Conservation (phyloP, 352 stramenopile species). For the Peronospora tabacina region DNA sequence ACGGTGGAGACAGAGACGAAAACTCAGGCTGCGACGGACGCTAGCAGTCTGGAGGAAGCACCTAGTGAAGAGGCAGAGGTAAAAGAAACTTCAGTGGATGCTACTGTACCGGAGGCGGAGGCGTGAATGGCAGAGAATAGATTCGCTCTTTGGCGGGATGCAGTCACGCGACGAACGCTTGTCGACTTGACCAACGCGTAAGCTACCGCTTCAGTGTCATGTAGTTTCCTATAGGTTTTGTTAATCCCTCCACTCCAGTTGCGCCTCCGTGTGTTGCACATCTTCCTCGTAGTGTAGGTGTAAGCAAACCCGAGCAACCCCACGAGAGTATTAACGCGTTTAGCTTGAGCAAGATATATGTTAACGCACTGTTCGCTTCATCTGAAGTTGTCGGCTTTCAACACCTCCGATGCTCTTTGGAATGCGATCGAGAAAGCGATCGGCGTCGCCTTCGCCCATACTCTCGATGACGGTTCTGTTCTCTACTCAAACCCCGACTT, state of each 20-base stretch:
- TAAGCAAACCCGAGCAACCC: not conserved
- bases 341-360: not conserved
- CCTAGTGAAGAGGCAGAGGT: slow-evolving; percentile 27
- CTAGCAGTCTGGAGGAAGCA: slow-evolving; percentile 23
- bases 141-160: slow-evolving; percentile 31
- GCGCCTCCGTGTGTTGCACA: slow-evolving; percentile 3
- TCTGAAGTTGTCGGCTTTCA: slow-evolving; percentile 4
- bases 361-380: not conserved
- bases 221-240: slow-evolving; percentile 28
- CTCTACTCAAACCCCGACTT: slow-evolving; percentile 6
- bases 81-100: slow-evolving; percentile 28
- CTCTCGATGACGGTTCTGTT: slow-evolving; percentile 14
- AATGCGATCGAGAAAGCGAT: slow-evolving; percentile 30
- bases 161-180: slow-evolving; percentile 16
- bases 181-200: slow-evolving; percentile 19
- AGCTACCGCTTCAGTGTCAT: slow-evolving; percentile 25
- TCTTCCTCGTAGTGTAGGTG: slow-evolving; percentile 2
- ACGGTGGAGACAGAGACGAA: slow-evolving; percentile 13
- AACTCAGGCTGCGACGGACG: slow-evolving; percentile 18
- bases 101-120: slow-evolving; percentile 25
- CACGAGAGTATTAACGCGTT: not conserved
- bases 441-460: slow-evolving; percentile 14
- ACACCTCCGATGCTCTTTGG: slow-evolving; percentile 12
- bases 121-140: slow-evolving; percentile 42
- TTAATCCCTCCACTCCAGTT: slow-evolving; percentile 5